These are phyloP conservation scores for Talaromyces adpressus DNA, from an alignment of 495 filamentous ascomycete genomes.

Conservation along the genomic window DNA sequence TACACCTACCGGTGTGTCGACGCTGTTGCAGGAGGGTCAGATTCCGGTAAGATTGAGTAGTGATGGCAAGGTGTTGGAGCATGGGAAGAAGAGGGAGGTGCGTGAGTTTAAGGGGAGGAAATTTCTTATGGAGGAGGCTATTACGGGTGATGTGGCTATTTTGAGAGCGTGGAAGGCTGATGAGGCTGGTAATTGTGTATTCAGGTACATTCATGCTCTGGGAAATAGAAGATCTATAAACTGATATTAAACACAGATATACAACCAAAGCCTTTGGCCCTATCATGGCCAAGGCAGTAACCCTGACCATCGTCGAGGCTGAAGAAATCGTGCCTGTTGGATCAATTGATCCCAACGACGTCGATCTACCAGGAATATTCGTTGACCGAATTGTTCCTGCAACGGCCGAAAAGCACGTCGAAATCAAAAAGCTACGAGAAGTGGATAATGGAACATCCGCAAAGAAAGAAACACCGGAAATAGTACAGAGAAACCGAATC, in stretches of 20 bases:
- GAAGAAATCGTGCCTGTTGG: constrained; percentile 84
- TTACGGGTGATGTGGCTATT: constrained; percentile 83
- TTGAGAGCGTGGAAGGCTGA: constrained; percentile 84
- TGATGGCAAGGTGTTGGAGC: constrained; percentile 65
- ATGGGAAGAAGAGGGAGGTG: constrained; percentile 69
- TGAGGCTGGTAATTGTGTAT: constrained; percentile 81
- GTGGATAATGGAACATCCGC: constrained; percentile 39
- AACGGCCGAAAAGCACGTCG: constrained; percentile 69
- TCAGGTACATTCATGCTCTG: constrained; percentile 50
- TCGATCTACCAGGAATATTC: constrained; percentile 86
- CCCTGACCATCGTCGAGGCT: constrained; percentile 84
- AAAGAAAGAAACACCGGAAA: constrained; percentile 50
- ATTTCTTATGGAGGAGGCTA: constrained; percentile 78
- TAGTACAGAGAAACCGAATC: constrained; percentile 71
- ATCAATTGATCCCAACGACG: constrained; percentile 68
- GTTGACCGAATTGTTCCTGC: constrained; percentile 78
- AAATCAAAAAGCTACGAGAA: constrained; percentile 69
- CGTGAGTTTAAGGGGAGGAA: constrained; percentile 78
- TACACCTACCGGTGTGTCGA: constrained; percentile 79
- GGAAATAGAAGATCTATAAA: background rate
- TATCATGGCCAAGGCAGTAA: constrained; percentile 82
- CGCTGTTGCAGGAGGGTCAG: constrained; percentile 77
- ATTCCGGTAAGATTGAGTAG: constrained; percentile 70
- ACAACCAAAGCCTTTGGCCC: constrained; percentile 64
- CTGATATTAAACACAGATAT: constrained; percentile 22